Base-by-base conservation (phyloP, 2,329 filamentous ascomycete genomes). In the Colletotrichum caudatum region DNA sequence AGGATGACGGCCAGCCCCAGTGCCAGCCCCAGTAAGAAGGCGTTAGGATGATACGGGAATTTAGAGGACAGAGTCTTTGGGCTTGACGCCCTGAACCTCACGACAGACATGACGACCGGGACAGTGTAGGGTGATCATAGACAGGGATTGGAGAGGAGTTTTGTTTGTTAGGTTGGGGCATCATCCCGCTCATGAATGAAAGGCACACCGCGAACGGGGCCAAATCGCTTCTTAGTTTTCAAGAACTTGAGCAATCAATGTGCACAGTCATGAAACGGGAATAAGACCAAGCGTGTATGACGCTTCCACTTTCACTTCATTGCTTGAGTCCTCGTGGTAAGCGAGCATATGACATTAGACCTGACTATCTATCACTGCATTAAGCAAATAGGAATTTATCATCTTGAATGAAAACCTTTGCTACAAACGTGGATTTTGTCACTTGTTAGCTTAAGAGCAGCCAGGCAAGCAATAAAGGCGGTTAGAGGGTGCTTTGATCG, bases 11-110 rank as follows among this genome's bases (percentile, higher is more conserved):
- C 51, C 85, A 85, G 69, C 85, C 92, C 37, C 93, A 95, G 80
- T 95, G 93, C 78, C 89, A 91, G 73, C 90, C 91, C 69, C 92
- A 94, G 84, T 94, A 89, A 85, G 37, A 29, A 50, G 29, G 46
- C 35, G 16, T 26, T 58, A 9, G 18, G 57, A 46, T 51, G 54
- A 71, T 68, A 73, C 63, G 26, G 66, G 39, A 63, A 37, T 61
- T 66, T 67, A 73, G 64, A 70, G 35, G 61, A 67, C 63, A 66
- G 62, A 73, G 64, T 53, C 68, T 66, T 63, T 68, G 61, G 69
- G 57, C 72, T 35, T 44, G 60, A 61, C n/a, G 69, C 69, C 69
- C 50, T 56, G 58, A 48, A 39, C 33, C 53, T 69, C 60, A 69
- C 66, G 69, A 73, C 65, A 72, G 58, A 69, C 69, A 69, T 73